Base-by-base conservation (phyloP, 2,329 filamentous ascomycete genomes). In the Fusarium heterosporum region DNA sequence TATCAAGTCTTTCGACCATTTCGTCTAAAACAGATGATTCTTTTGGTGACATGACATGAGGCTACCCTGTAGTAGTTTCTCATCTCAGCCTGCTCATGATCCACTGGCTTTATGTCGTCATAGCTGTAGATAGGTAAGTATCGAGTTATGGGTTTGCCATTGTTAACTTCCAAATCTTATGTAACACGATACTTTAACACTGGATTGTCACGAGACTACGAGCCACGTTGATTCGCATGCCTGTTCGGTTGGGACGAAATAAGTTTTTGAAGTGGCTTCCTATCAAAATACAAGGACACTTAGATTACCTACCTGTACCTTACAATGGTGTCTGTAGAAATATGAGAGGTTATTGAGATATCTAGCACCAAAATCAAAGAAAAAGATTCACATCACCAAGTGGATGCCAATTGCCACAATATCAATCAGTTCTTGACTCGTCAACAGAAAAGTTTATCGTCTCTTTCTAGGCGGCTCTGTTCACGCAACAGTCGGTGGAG, bases 401-500 rank as follows among this genome's bases (percentile, higher is more conserved):
- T 16, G 32, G 7, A 8, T 8, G 10, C 32, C 7, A 36, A n/a
- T 16, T n/a, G 16, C 8, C 16, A 36, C 25, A 42, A 5, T 42
- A 28, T 14, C 14, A 34, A n/a, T 36, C 3, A n/a, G n/a, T 42
- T 19, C 45, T 41, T 56, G 53, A 52, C 53, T 56, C 32, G n/a
- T 22, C 12, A 5, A 40, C n/a, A 45, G 11, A 12, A 54, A 59
- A 56, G 42, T 42, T 49, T 51, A 55, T 60, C 50, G 46, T 64
- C 45, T 64, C 55, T 65, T 45, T 40, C 56, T 29, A 42, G 17
- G 40, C 46, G 34, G 34, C 30, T 51, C 52, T 63, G 17, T 54
- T 50, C 32, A 32, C 34, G 47, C 26, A 30, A 17, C 9, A 47
- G 61, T 64, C 9, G 45, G 61, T 64, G 52, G 57, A 60, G 63